Percentiles rank a stretch among this genome's conserved stretches.
Conservation (phyloP, 1,139 yeast genomes). For the Candida pseudocylindracea region DNA sequence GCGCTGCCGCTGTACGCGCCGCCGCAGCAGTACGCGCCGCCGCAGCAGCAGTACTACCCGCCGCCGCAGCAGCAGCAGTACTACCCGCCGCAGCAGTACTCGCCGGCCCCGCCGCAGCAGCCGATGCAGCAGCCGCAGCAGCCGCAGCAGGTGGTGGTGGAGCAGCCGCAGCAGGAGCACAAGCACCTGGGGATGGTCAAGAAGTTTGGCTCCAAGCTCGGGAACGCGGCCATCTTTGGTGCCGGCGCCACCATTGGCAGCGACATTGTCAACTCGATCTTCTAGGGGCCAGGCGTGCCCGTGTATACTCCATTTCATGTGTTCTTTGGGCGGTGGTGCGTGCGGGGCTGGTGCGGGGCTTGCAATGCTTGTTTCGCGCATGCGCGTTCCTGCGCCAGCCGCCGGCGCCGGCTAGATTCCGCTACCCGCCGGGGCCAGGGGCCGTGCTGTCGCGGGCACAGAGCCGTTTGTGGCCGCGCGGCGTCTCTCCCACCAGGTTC, state of each 20-base stretch:
- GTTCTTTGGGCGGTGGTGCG: too few species aligned
- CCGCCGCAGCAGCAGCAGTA: conserved; percentile 15
- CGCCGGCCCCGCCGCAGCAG: conserved; percentile 12
- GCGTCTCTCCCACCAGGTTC: too few species aligned
- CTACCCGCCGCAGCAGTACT: conserved; percentile 2
- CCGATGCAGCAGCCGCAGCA: conserved; percentile 6
- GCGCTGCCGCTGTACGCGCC: too few species aligned
- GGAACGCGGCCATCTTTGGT: conserved; percentile 87
- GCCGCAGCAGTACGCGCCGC: conserved; percentile 1
- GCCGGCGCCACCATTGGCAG: conserved; percentile 95
- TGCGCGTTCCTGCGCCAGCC: too few species aligned
- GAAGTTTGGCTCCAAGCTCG: conserved; percentile 65
- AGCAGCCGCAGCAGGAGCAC: conserved; percentile 2
- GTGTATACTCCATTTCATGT: too few species aligned
- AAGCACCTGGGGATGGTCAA: conserved; percentile 28
- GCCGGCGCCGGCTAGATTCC: too few species aligned
- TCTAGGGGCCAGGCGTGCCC: too few species aligned
- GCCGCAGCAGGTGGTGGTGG: conserved; percentile 4
- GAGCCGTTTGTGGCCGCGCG: too few species aligned
- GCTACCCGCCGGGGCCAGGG: too few species aligned
- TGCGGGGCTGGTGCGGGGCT: too few species aligned
- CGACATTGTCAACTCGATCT: conserved; percentile 67
- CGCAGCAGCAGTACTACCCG: conserved; percentile 3
- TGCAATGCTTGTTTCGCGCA: too few species aligned
- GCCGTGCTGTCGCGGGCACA: too few species aligned